phyloP scores from a whole-genome alignment of 2,329 filamentous ascomycete species.

The Trichocomaceae sp. region DNA sequence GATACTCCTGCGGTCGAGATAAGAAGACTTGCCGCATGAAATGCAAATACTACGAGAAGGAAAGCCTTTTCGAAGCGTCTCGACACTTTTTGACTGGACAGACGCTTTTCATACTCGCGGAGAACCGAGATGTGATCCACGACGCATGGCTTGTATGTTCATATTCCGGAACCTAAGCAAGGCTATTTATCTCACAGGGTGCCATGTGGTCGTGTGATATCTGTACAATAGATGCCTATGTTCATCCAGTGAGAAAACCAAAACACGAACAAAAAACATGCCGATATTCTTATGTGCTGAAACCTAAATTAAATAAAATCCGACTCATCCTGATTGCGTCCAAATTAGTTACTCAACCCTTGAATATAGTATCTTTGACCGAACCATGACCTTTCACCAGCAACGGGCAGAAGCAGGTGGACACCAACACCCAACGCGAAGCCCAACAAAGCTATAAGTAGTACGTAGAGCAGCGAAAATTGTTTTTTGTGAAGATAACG shows the following conservation, averaged over 20 bases:
- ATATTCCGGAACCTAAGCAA: background rate
- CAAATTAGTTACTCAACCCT: background rate
- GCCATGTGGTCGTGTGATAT: background rate
- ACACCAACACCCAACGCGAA: slow-evolving; percentile 4
- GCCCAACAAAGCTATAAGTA: slow-evolving; percentile 7
- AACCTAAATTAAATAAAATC: background rate
- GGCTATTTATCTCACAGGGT: too few species aligned
- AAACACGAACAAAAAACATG: background rate
- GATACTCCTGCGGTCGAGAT: background rate
- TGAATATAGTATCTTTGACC: background rate
- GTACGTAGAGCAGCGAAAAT: background rate
- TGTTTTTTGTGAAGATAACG: background rate
- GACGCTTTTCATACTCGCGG: background rate
- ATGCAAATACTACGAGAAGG: background rate
- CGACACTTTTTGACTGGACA: background rate
- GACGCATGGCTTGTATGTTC: background rate
- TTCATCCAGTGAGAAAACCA: background rate
- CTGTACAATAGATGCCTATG: background rate
- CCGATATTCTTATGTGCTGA: background rate
- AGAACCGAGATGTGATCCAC: background rate
- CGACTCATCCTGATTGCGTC: background rate
- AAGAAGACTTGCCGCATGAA: background rate
- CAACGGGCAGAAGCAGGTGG: slow-evolving; percentile 2
- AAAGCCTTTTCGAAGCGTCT: background rate
- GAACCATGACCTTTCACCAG: background rate